Percentiles rank a stretch among this genome's conserved stretches.
Conservation (phyloP, 2,329 filamentous ascomycete species). For the Hortaea werneckii region DNA sequence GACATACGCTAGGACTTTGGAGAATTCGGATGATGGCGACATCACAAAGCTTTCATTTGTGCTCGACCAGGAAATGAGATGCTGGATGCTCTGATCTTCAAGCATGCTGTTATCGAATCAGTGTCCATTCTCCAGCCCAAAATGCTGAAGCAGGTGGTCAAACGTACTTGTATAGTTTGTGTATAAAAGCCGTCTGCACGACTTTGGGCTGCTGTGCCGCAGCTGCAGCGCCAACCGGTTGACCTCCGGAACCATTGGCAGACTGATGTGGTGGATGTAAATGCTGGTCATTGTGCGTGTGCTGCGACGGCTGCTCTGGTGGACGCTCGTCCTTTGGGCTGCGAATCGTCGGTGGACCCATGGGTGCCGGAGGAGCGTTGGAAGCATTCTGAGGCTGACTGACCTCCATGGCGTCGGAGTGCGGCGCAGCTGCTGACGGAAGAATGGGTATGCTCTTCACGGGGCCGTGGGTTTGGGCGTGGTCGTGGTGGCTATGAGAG, state of each 20-base stretch:
- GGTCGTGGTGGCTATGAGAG: neutral
- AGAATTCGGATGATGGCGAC: slow-evolving; percentile 94
- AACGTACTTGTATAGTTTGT: slow-evolving; percentile 92
- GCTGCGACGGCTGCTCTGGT: slow-evolving; percentile 9
- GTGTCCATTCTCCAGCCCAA: neutral
- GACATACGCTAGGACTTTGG: slow-evolving; percentile 89
- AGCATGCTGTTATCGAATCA: slow-evolving; percentile 60
- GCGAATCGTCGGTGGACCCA: slow-evolving; percentile 19
- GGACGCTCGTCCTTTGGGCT: slow-evolving; percentile 19
- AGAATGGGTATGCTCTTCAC: slow-evolving; percentile 22
- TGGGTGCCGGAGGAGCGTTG: slow-evolving; percentile 8
- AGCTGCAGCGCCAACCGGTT: slow-evolving; percentile 49
- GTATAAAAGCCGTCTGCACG: slow-evolving; percentile 96
- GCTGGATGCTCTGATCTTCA: slow-evolving; percentile 84
- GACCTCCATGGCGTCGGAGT: slow-evolving; percentile 21
- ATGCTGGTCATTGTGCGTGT: slow-evolving; percentile 2
- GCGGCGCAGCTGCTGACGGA: slow-evolving; percentile 15
- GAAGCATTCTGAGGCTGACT: slow-evolving; percentile 11
- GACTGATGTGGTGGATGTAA: neutral
- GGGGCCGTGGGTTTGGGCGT: slow-evolving; percentile 2
- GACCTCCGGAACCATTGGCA: slow-evolving; percentile 33
- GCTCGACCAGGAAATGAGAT: slow-evolving; percentile 91
- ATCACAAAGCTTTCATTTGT: slow-evolving; percentile 97
- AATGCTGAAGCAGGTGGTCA: slow-evolving; percentile 1
- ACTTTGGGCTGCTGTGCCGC: slow-evolving; percentile 91